Evolutionary conservation across 179 eudicot species (phyloP).

Genomic region (Beta macrorhiza): DNA sequence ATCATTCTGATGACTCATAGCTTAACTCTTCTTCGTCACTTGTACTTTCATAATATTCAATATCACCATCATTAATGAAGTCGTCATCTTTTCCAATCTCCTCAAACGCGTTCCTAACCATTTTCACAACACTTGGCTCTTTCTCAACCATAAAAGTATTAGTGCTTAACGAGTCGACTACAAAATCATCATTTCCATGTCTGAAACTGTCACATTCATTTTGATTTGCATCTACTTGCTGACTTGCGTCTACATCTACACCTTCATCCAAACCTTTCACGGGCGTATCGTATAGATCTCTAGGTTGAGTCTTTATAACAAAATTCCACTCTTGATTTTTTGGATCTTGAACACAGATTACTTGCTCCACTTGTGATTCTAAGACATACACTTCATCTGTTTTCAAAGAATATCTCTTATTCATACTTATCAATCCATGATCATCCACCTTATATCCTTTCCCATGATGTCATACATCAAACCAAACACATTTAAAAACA

Average conservation of each 20-base stretch:
- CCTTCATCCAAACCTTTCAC: not conserved
- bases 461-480: not conserved
- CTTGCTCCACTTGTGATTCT: not conserved
- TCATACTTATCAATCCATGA: slow-evolving; percentile 11
- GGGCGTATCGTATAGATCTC: not conserved
- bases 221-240: not conserved
- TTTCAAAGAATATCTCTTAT: not conserved
- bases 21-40: too few relatives aligned
- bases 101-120: too few relatives aligned
- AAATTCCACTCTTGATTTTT: not conserved
- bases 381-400: slow-evolving; percentile 6
- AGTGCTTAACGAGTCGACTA: too few relatives aligned
- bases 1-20: too few relatives aligned
- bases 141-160: too few relatives aligned
- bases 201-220: not conserved
- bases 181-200: too few relatives aligned
- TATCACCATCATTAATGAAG: too few relatives aligned
- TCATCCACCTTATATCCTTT: not conserved
- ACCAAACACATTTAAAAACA: slow-evolving; percentile 5
- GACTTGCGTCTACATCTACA: not conserved
- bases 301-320: not conserved
- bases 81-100: too few relatives aligned
- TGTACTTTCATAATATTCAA: too few relatives aligned
- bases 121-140: too few relatives aligned
- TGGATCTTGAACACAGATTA: not conserved